These are phyloP conservation scores for Senna tora DNA, from an alignment of 306 rosid genomes.

Conservation along the genomic window DNA sequence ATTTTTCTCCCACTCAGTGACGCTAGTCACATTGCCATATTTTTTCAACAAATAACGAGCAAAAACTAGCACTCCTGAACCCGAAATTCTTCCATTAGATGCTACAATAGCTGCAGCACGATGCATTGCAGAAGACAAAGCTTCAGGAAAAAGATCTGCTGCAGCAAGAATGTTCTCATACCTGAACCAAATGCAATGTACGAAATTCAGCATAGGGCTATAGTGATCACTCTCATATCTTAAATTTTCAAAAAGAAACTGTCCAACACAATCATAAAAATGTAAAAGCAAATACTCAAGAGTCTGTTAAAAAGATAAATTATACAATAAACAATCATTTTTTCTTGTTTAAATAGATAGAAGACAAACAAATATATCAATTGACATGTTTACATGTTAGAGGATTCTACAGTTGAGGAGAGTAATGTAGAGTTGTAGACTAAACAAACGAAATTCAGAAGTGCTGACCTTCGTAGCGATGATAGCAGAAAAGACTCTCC, in stretches of 20 bases:
- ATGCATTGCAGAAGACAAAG: conserved; percentile 61
- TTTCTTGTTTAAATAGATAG: background rate
- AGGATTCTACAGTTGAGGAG: background rate
- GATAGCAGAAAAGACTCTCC: conserved; percentile 85
- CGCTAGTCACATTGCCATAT: conserved; percentile 63
- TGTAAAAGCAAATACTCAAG: conserved; percentile 18
- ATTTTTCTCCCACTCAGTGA: conserved; percentile 83
- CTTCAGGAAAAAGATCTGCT: conserved; percentile 82
- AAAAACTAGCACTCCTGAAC: conserved; percentile 65
- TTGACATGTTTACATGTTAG: background rate
- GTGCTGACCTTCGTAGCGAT: conserved; percentile 74
- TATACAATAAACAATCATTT: background rate
- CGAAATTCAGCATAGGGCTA: conserved; percentile 1
- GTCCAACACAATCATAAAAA: conserved; percentile 18
- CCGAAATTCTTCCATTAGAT: conserved; percentile 76
- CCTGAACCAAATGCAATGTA: conserved; percentile 63
- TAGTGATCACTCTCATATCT: background rate
- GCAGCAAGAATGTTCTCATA: conserved; percentile 79
- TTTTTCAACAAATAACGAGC: conserved; percentile 72
- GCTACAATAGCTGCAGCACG: conserved; percentile 67
- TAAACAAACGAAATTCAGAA: background rate
- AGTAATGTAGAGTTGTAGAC: background rate
- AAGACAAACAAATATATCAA: background rate
- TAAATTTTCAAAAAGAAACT: background rate
- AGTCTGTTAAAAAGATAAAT: background rate